A percentile compares a stretch with the other conserved stretches of the same genome.
phyloP scores from a whole-genome alignment of 2,329 filamentous ascomycete genomes.

The Monilinia vaccinii-corymbosi region DNA sequence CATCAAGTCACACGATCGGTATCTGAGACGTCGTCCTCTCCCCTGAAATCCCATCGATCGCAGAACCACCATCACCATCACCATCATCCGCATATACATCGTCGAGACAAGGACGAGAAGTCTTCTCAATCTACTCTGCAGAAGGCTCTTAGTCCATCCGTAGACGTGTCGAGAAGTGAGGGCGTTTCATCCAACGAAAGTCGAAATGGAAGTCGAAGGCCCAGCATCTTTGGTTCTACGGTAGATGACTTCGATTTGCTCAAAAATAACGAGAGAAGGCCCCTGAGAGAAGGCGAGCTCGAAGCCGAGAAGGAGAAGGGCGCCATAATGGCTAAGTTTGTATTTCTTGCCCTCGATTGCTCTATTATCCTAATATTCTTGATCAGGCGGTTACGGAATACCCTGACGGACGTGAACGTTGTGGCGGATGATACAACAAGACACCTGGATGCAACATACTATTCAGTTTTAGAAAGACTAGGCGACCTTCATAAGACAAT shows the following conservation, averaged over 20 bases:
- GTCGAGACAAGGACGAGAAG: constrained; percentile 29
- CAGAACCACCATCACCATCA: constrained; percentile 15
- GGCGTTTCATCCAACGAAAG: constrained; percentile 37
- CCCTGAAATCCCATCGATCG: constrained; percentile 31
- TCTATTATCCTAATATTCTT: constrained; percentile 3
- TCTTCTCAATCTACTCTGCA: constrained; percentile 18
- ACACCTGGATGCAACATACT: constrained; percentile 66
- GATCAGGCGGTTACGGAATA: constrained; percentile 42
- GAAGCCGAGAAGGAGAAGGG: constrained; percentile 36
- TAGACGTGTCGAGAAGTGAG: constrained; percentile 29
- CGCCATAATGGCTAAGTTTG: constrained; percentile 35
- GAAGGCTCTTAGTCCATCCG: constrained; percentile 4
- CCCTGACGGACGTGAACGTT: constrained; percentile 44
- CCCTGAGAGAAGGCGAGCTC: constrained; percentile 33
- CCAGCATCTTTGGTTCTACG: constrained; percentile 32
- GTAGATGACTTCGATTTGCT: constrained; percentile 9
- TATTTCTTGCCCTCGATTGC: constrained; percentile 7
- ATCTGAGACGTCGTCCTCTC: constrained; percentile 15
- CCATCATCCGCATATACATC: constrained; percentile 28
- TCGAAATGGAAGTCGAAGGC: constrained; percentile 36
- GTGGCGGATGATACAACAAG: constrained; percentile 55
- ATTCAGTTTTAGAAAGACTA: constrained; percentile 61
- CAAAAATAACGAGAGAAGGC: constrained; percentile 13
- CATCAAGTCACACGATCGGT: constrained; percentile 47
- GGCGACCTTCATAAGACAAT: constrained; percentile 56